Evolutionary conservation across 2,329 filamentous ascomycete species (phyloP), one percentile per base, ranked within the genome.

Genomic region (Neobulgaria alba): DNA sequence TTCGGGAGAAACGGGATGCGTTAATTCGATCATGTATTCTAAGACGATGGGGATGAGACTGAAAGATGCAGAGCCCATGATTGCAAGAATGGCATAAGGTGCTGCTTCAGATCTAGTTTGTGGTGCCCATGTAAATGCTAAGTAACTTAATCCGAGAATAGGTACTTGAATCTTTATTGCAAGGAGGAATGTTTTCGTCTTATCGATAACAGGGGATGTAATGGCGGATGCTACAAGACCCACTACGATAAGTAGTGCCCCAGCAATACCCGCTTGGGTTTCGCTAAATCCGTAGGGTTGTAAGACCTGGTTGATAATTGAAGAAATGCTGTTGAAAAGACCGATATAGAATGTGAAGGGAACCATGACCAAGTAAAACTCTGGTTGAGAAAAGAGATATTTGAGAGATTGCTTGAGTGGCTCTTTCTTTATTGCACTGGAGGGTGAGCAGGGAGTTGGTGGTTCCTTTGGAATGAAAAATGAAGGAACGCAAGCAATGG

Each of bases 321-420:
- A 84, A 36, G 88, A 93, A 51, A 89, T 69, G 51, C 83, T 83
- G 71, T 96, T 96, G 78, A 98, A 98, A 67, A 92, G 82, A 54
- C 84, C 88, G 46, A 95, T 85, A 62, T 88, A 95, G 54, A 89
- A 64, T 49, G 75, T 67, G 64, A 90, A 96, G n/a, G 89, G 82
- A 45, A 89, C 55, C 46, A 89, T 67, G 50, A 95, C 64, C 48
- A 95, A 73, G 73, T 80, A 94, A 63, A 94, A 82, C 58, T 90
- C 81, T 14, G 74, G 67, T 4, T 77, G 84, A 21, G 57, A 59
- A 34, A 71, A 57, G 33, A 89, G 61, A 14, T 74, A 72, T 5
- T 66, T 57, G 17, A 75, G 45, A 3, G 64, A 86, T 47, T 49
- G 69, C 57, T 60, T 60, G 14, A 82, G 61, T 7, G 63, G 56